Base-by-base conservation (phyloP, 1,284 basidiomycete species). In the Rhodotorula mucilaginosa region DNA sequence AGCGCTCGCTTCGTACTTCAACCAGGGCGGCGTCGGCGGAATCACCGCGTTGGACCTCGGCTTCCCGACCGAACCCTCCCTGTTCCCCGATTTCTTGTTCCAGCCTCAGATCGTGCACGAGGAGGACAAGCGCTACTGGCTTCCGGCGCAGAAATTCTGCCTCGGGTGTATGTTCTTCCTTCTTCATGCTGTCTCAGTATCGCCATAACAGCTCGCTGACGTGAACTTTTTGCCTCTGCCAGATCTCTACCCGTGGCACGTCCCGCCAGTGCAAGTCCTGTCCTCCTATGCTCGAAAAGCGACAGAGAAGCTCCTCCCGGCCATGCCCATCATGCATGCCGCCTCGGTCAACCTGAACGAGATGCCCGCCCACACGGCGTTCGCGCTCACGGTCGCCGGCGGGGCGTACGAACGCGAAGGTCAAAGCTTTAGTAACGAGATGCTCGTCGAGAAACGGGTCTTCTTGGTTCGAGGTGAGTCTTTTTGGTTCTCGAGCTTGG, bases 381-480 rank as follows among this genome's bases (percentile, higher is more conserved):
- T 76, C 57, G 75, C 74, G 0, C 46, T 76, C 13, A 73, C 71
- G 0, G 69, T 76, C 29, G 71, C 66, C 5, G 75, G 75, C 7
- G 74, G 65, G 2, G 67, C 70, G 15, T 76, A 75, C 67, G 70
- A 68, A 52, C 7, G 26, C 3, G 71, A 73, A 15, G 75, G 75
- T 1, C 66, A 76, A 39, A 51, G 48, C 3, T 76, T 76, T 64
- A 61, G 62, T 16, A 70, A 75, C 64, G 73, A 73, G 62, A 74
- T 76, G 73, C 64, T 75, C 18, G 69, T 74, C 21, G 75, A 76
- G 73, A 76, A 76, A 57, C 59, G 75, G 4, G 71, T 74, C 26
- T 76, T 67, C 49, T 34, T 76, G 19, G 71, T 76, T 16, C 49
- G 69, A 63, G 68, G 71, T 68, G 39, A 52, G 68, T 52, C n/a